Base-by-base conservation (phyloP, 768 basidiomycete genomes). In the Mycena albidolilacea region DNA sequence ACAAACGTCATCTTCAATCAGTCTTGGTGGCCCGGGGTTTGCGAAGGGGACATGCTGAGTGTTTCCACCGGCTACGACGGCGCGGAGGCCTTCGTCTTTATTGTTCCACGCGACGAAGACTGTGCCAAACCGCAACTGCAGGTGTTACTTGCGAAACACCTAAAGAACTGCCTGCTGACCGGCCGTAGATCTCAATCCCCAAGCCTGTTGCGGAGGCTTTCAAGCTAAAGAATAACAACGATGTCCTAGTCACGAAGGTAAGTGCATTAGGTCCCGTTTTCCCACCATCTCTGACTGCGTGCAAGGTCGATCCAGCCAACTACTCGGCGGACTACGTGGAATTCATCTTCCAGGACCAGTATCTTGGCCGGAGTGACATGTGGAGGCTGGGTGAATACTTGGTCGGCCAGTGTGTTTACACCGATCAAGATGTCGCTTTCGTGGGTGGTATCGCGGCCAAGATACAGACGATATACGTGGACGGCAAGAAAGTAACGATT, bases 351-450 rank as follows among this genome's bases (percentile, higher is more conserved):
- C 94, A 95, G 74, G 97, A 98, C 80, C 96, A 97, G 79, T 98
- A 98, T 80, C 87, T 98, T 17, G 97, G 97, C 17, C 90, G 98
- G 58, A 96, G 94, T 72, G 98, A 98, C 76, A 97, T 98, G 96
- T 98, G 97, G 96, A 87, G 96, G 60, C 86, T 98, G 9, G 92
- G 91, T n/a, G 91, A 93, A 79, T 87, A 92, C 63, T 87, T 98
- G 17, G 91, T 92, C 37, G 92, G 91, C 10, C 91, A 92, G 77
- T 97, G 95, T 78, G 85, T 98, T 23, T 93, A 96, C 78, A 87
- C 90, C 1, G 91, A 93, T 70, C 95, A 99, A 81, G 95, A 96
- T 64, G 87, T 99, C 35, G 87, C 90, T 2, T 96, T 98, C 79
- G 90, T 97, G 44, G 95, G 95, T 4, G 88, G 92, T 11, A 91